A percentile compares a stretch with the other conserved stretches of the same genome.
Conservation (phyloP, 176 grass and related monocot genomes). For the Lolium rigidum region DNA sequence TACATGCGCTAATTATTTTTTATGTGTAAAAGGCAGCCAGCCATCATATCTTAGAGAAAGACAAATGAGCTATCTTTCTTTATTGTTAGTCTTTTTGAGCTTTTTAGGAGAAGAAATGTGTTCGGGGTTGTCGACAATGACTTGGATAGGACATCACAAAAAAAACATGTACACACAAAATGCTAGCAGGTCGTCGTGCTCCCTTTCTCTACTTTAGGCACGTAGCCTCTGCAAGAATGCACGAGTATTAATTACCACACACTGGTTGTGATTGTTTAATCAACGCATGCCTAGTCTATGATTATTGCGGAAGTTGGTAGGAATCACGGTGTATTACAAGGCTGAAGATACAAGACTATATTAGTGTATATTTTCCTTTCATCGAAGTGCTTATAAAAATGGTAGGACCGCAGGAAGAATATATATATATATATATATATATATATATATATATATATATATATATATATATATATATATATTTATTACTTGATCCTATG, state of each 20-base stretch:
- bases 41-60: constrained; percentile 35
- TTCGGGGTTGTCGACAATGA: constrained; percentile 23
- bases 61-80: background rate
- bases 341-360: too few species aligned
- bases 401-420: too few species aligned
- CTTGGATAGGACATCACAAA: background rate
- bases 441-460: too few species aligned
- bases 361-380: too few species aligned
- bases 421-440: too few species aligned
- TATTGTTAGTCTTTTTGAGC: constrained; percentile 24
- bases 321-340: background rate
- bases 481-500: too few species aligned
- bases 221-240: background rate
- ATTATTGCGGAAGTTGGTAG: background rate
- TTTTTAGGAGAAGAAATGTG: constrained; percentile 42
- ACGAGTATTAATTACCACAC: too few species aligned
- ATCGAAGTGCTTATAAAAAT: too few species aligned
- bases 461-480: too few species aligned
- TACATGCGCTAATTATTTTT: constrained; percentile 1
- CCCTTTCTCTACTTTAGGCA: constrained; percentile 13
- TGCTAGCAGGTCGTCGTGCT: background rate
- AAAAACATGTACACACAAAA: background rate
- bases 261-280: background rate
- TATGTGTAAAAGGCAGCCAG: background rate
- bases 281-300: background rate